Percentiles rank a stretch among this genome's conserved stretches.
phyloP scores from a whole-genome alignment of 306 rosid species.

The Geum urbanum region DNA sequence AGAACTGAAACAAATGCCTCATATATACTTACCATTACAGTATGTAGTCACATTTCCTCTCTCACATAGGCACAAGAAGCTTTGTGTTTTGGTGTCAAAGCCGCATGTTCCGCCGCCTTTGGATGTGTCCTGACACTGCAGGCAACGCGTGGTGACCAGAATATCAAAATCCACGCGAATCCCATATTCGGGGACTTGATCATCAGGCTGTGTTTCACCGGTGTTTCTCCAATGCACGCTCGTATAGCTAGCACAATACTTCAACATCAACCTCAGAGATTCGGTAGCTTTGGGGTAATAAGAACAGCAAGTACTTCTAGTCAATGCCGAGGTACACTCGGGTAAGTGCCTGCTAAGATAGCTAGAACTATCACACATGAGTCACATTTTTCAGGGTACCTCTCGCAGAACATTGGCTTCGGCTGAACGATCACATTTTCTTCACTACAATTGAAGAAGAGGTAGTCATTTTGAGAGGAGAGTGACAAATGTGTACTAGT shows the following conservation, averaged over 20 bases:
- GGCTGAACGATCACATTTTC: slow-evolving; percentile 66
- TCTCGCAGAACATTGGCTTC: slow-evolving; percentile 78
- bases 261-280: slow-evolving; percentile 68
- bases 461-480: slow-evolving; percentile 71
- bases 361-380: slow-evolving; percentile 81
- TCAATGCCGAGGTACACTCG: slow-evolving; percentile 46
- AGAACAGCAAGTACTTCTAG: slow-evolving; percentile 67
- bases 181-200: slow-evolving; percentile 88
- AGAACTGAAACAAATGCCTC: background rate
- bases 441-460: slow-evolving; percentile 86
- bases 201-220: slow-evolving; percentile 65
- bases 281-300: slow-evolving; percentile 77
- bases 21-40: slow-evolving; percentile 53
- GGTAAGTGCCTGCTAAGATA: slow-evolving; percentile 86
- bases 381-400: slow-evolving; percentile 70
- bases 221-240: slow-evolving; percentile 86
- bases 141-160: slow-evolving; percentile 71
- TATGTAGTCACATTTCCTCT: slow-evolving; percentile 68
- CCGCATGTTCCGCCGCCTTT: slow-evolving; percentile 93
- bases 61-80: slow-evolving; percentile 67
- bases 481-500: slow-evolving; percentile 61
- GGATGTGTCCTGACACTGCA: slow-evolving; percentile 70
- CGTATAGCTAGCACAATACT: slow-evolving; percentile 71
- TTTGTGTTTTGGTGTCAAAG: slow-evolving; percentile 45
- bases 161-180: slow-evolving; percentile 74